Base-by-base conservation (phyloP, 352 stramenopile species). In the Globisporangium okanoganense region DNA sequence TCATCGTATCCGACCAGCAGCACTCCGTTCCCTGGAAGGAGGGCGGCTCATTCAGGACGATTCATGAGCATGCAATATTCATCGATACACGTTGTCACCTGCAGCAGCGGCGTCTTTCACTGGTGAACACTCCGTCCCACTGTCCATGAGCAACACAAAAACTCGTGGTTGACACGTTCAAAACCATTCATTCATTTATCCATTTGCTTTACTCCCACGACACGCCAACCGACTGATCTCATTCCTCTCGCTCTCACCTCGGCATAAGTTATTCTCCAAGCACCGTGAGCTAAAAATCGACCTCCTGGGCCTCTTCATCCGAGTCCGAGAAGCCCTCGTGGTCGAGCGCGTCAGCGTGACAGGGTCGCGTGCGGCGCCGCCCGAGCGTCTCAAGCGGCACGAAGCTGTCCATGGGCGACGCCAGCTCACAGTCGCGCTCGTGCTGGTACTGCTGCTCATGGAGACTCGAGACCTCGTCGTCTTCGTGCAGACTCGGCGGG, bases 351-450 rank as follows among this genome's bases (percentile, higher is more conserved):
- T 57, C 61, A 3, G 35, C 33, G 20, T 66, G 31, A 25, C 45
- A 61, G n/a, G 61, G 61, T 3, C 52, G 53, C 25, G 61, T 66
- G n/a, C 60, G 33, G 24, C 60, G 60, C 9, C 56, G 40, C 8
- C 62, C 62, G n/a, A 67, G 62, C 8, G 62, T 67, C 56, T 83
- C 74, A 24, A 83, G 54, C 25, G 73, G 67, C 47, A 80, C 69
- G 47, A 82, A 82, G 62, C 52, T 64, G 54, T 79, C 73, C 48
- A 64, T 73, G 10, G 71, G 64, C 5, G 67, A 73, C 25, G 16
- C 33, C 1, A 61, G 45, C 20, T 44, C 52, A 14, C 35, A 22
- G 14, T 55, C 36, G 31, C 20, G 43, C 45, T 44, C 29, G 60
- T 65, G 47, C n/a, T n/a, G n/a, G n/a, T n/a, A n/a, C n/a, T n/a